Percentiles rank a stretch among this genome's conserved stretches.
Conservation (phyloP, 225 moss, liverwort and hornwort genomes). For the Anthoceros angustus region DNA sequence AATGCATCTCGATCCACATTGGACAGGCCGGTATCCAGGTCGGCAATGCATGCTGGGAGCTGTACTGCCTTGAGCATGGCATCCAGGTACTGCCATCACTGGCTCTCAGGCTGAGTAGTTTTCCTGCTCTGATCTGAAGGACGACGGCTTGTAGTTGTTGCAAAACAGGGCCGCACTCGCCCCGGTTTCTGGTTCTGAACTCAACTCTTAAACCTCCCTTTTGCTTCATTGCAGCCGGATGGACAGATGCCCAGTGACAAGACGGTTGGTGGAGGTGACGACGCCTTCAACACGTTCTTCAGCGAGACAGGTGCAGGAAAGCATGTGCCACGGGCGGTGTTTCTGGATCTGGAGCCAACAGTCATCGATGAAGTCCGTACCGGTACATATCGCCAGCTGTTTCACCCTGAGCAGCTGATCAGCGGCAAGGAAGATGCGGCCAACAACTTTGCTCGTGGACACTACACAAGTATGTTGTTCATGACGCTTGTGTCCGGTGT, state of each 20-base stretch:
- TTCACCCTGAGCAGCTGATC: constrained; percentile 3
- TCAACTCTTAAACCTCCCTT: neutral
- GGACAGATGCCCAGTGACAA: constrained; percentile 1
- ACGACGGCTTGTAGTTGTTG: neutral
- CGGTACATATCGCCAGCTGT: neutral
- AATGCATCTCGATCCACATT: constrained; percentile 5
- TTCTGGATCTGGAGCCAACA: constrained; percentile 2
- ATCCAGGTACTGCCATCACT: neutral
- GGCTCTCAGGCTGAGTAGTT: too few relatives aligned
- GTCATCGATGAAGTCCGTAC: constrained; percentile 1
- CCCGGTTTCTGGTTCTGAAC: too few relatives aligned
- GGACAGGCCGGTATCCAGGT: constrained; percentile 3
- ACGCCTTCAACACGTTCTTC: neutral
- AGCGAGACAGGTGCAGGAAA: constrained; percentile 1
- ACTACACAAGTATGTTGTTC: neutral
- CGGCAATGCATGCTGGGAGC: constrained; percentile 5
- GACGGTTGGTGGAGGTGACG: neutral
- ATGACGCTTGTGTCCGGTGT: neutral
- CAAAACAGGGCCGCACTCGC: too few relatives aligned
- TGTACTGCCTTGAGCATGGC: constrained; percentile 2
- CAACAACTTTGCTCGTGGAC: constrained; percentile 2
- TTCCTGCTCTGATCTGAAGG: too few relatives aligned
- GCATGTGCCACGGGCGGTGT: neutral
- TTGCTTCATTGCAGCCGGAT: neutral
- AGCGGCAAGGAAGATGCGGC: constrained; percentile 1